Evolutionary conservation across 2,329 filamentous ascomycete species (phyloP).

Genomic region (Curvularia sp.): DNA sequence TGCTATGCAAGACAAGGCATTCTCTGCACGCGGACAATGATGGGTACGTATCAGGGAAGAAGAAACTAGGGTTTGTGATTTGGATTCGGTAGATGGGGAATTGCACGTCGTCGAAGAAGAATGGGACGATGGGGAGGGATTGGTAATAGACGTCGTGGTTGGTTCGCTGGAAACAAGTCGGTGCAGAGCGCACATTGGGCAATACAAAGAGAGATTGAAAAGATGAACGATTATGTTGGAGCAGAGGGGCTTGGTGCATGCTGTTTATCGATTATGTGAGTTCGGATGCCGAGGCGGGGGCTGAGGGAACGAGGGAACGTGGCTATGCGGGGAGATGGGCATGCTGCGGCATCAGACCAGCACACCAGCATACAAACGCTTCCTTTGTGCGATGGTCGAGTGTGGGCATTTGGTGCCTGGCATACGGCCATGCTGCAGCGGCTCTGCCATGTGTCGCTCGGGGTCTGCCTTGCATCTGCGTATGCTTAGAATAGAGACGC

Average conservation of each 20-base stretch:
- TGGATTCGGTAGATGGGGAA: background rate
- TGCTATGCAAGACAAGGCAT: background rate
- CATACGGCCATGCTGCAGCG: constrained; percentile 7
- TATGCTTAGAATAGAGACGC: constrained; percentile 27
- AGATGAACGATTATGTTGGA: constrained; percentile 1
- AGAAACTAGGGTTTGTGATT: background rate
- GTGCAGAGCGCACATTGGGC: background rate
- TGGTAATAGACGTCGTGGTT: background rate
- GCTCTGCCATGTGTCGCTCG: constrained; percentile 13
- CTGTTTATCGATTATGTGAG: constrained; percentile 26
- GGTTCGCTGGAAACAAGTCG: background rate
- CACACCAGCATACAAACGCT: no score
- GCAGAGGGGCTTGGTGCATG: constrained; percentile 20
- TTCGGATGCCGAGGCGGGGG: constrained; percentile 31
- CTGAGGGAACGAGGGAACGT: constrained; percentile 21
- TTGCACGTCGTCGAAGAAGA: background rate
- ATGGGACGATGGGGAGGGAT: background rate
- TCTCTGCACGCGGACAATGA: background rate
- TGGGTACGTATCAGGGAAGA: background rate
- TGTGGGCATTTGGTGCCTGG: constrained; percentile 3
- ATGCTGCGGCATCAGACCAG: constrained; percentile 7
- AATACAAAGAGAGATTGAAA: background rate
- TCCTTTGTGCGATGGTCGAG: constrained; percentile 15
- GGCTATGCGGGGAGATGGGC: constrained; percentile 24
- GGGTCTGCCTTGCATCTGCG: constrained; percentile 24